Base-by-base conservation (phyloP, 768 basidiomycete species). In the Amanita fuliginea region DNA sequence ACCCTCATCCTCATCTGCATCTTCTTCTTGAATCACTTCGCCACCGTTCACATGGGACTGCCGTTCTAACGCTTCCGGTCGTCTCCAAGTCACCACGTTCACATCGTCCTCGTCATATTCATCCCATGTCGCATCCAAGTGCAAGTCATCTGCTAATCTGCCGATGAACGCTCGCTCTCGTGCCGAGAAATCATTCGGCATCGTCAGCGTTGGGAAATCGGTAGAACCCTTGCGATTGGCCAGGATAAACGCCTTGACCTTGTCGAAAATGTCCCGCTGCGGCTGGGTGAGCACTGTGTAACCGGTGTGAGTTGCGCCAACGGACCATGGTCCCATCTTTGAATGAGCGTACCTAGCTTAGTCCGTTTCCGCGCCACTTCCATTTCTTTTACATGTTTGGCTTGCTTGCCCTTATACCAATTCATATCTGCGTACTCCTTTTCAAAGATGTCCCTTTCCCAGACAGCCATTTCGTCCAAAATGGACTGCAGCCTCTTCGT, bases 341-440 rank as follows among this genome's bases (percentile, higher is more conserved):
- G 8, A 13, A 42, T 18, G 28, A 18, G 48, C 76, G 34, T 53
- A 91, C 90, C 77, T n/a, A 90, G 65, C 48, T 78, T 76, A 2
- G 70, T 69, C 61, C 69, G 75, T 61, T 72, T 81, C 59, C 65
- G 72, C 24, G 72, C 80, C 52, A 71, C 65, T 59, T 85, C 85
- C 68, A 80, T 70, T 56, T 80, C 79, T 52, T 78, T 76, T 39
- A 77, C 57, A 57, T 84, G 77, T 62, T 84, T 90, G 34, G 67
- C 69, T 60, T 93, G 91, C 69, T 97, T 96, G 10, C 93, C 90
- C 67, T 92, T 94, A 64, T 86, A 87, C 90, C 92, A 97, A 57
- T 83, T 93, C 56, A 80, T 54, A 61, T 98, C 95, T 6, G 83
- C 80, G 56, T 84, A 87, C 61, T 95, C 94, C 65, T 81, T 86